Base-by-base conservation (phyloP, 768 basidiomycete species). In the Pulveroboletus ravenelii region DNA sequence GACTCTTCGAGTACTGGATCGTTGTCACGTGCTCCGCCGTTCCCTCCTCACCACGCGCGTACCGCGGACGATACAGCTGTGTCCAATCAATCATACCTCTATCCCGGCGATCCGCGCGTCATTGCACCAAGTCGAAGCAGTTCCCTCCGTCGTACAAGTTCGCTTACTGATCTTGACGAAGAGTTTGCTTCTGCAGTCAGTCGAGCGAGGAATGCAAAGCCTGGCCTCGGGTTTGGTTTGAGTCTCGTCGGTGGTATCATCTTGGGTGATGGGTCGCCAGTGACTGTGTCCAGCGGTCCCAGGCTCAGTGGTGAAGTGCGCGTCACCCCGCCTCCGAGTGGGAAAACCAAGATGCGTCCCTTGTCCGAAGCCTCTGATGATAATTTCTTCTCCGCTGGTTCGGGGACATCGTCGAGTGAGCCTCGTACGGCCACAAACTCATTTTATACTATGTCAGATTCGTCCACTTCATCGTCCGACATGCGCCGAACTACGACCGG, bases 31-130 rank as follows among this genome's bases (percentile, higher is more conserved):
- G 59, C 64, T 2, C 72, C 71, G 0, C 83, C 82, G 1, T 70
- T 82, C 12, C 72, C 79, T 1, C 80, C 79, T 3, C 78, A 82
- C 53, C 81, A 82, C 52, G 77, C 74, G 3, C 81, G 82, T 20
- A 85, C 88, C 3, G 78, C 83, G 6, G 89, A 92, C 58, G 89
- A 92, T 54, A 81, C 72, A 0, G 85, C 80, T 8, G 81, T 90
- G 23, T 78, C 78, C 8, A 77, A 78, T 32, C 78, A 81, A 44
- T 78, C 78, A 10, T 86, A 85, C 54, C 69, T 87, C 6, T 88
- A 89, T 62, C 82, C 79, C 7, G 84, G 85, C 3, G 89, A 88
- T 58, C 76, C 78, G 15, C 79, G 89, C 8, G 82, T 81, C 13
- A 91, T 92, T 52, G 78, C 79, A 8, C 82, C 85, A 3, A 81